Conservation (phyloP, 2,329 filamentous ascomycete species). For the Hymenoscyphus infarciens region DNA sequence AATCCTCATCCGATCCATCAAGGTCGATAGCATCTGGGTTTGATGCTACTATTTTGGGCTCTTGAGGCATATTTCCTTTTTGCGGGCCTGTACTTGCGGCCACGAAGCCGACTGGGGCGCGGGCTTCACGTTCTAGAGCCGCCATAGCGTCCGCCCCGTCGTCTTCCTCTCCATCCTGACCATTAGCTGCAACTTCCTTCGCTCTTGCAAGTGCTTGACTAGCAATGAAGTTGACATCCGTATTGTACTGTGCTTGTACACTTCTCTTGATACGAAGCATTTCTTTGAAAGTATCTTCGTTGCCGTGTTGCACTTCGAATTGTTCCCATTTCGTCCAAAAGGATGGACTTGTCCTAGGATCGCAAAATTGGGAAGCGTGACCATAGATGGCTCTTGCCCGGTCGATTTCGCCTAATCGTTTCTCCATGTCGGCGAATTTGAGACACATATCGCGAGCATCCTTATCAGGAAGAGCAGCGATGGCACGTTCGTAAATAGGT, state of each 20-base stretch:
- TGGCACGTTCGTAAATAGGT: constrained; percentile 93
- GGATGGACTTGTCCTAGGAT: constrained; percentile 80
- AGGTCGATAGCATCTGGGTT: constrained; percentile 87
- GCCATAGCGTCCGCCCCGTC: constrained; percentile 77
- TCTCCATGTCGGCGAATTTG: constrained; percentile 97
- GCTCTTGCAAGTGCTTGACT: constrained; percentile 82
- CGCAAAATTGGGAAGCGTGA: constrained; percentile 95
- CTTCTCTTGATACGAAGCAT: constrained; percentile 98
- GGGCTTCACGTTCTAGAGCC: constrained; percentile 80
- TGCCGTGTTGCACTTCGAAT: constrained; percentile 96
- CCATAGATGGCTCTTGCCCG: constrained; percentile 93
- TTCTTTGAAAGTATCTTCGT: constrained; percentile 99
- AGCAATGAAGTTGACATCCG: constrained; percentile 97
- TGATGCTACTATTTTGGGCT: constrained; percentile 43
- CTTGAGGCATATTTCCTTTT: constrained; percentile 48
- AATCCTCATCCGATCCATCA: constrained; percentile 15
- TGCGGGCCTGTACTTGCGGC: constrained; percentile 74
- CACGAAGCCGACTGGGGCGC: constrained; percentile 87
- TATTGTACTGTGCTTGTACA: constrained; percentile 97
- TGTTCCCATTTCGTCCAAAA: constrained; percentile 98
- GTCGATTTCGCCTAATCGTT: constrained; percentile 87
- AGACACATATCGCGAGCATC: constrained; percentile 98
- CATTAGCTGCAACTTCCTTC: constrained; percentile 37
- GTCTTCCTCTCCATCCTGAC: constrained; percentile 42
- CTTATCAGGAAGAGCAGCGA: constrained; percentile 84